These are phyloP conservation scores for Panaeolus cyanescens DNA, from an alignment of 768 basidiomycete species.

Conservation along the genomic window DNA sequence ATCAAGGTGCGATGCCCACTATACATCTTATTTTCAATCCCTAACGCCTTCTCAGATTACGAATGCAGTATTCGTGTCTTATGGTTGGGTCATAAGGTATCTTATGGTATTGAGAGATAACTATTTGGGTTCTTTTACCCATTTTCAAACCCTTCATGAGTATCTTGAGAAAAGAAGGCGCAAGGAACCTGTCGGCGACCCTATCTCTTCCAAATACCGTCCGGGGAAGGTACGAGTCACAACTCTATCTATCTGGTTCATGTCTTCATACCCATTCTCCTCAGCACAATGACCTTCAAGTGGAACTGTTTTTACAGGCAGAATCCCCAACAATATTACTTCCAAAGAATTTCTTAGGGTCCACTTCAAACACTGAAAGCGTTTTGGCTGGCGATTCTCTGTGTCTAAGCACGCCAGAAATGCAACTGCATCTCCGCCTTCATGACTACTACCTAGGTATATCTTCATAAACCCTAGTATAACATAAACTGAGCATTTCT, in stretches of 20 bases:
- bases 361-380: conserved; percentile 32
- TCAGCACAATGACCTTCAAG: conserved; percentile 52
- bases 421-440: conserved; percentile 76
- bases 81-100: conserved; percentile 90
- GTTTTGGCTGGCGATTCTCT: conserved; percentile 24
- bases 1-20: conserved; percentile 49
- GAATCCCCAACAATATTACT: conserved; percentile 57
- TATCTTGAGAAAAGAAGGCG: conserved; percentile 71
- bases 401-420: conserved; percentile 58
- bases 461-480: no score
- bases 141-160: conserved; percentile 46
- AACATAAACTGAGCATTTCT: background rate
- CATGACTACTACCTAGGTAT: conserved; percentile 54
- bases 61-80: conserved; percentile 61
- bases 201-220: conserved; percentile 77
- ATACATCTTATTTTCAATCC: background rate
- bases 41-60: conserved; percentile 7
- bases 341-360: conserved; percentile 70
- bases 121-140: conserved; percentile 69
- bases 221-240: conserved; percentile 63
- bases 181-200: conserved; percentile 74
- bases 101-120: conserved; percentile 88
- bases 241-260: background rate
- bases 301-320: conserved; percentile 57
- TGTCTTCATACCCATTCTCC: conserved; percentile 58